Percentiles rank a stretch among this genome's conserved stretches.
phyloP scores from a whole-genome alignment of 2,329 filamentous ascomycete genomes.

The Ustulina deusta region DNA sequence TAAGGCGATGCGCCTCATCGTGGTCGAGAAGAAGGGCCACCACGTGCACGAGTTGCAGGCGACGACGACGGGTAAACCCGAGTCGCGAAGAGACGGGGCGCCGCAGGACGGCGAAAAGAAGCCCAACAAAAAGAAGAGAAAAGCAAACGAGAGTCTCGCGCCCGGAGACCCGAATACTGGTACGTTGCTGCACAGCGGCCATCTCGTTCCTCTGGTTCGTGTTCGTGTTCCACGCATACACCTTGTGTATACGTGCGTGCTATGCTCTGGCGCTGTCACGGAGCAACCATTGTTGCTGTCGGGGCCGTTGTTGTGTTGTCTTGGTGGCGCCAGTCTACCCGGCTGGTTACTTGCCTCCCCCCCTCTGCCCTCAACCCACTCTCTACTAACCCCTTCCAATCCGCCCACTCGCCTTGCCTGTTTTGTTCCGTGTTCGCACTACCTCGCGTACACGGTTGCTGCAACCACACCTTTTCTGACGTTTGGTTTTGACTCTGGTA shows the following conservation, averaged over 20 bases:
- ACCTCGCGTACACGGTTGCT: conserved; percentile 4
- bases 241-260: conserved; percentile 7
- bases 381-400: background rate
- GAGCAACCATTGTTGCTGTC: conserved; percentile 18
- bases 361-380: background rate
- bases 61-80: conserved; percentile 64
- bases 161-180: conserved; percentile 63
- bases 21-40: conserved; percentile 71
- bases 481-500: conserved; percentile 36
- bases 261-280: too few species aligned
- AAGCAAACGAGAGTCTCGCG: conserved; percentile 71
- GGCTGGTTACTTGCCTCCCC: background rate
- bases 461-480: background rate
- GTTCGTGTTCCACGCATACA: conserved; percentile 10
- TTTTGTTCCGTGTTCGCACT: conserved; percentile 13
- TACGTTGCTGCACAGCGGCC: conserved; percentile 37
- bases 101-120: conserved; percentile 62
- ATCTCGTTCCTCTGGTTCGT: background rate
- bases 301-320: conserved; percentile 2
- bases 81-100: conserved; percentile 58
- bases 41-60: conserved; percentile 64
- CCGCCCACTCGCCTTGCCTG: background rate
- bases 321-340: conserved; percentile 4
- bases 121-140: conserved; percentile 82
- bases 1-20: conserved; percentile 77